Percentiles rank a stretch among this genome's conserved stretches.
Conservation (phyloP, 139 green algal species). For the Diplosphaera chodatii region DNA sequence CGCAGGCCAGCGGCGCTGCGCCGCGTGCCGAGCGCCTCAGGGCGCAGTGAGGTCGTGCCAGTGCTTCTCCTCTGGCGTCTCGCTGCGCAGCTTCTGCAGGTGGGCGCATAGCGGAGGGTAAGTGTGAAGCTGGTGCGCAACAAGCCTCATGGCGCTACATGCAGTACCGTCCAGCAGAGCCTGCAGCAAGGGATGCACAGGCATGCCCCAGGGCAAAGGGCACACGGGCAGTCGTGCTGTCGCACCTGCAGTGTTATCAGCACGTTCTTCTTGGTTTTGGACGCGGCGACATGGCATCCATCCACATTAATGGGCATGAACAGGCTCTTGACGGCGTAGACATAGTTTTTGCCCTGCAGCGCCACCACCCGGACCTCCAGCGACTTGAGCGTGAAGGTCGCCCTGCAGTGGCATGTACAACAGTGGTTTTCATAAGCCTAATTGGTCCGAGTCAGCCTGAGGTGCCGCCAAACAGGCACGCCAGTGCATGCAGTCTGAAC, state of each 20-base stretch:
- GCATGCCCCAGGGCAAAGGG: not conserved
- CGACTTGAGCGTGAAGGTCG: conserved; percentile 7
- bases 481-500: no score
- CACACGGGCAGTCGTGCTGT: no score
- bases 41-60: conserved; percentile 9
- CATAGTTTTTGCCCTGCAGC: conserved; percentile 21
- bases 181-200: not conserved
- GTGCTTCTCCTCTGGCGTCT: conserved; percentile 18
- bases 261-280: conserved; percentile 30
- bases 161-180: no score
- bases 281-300: conserved; percentile 11
- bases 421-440: no score
- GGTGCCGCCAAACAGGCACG: no score
- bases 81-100: conserved; percentile 18
- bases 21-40: not conserved
- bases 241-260: conserved; percentile 22
- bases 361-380: conserved; percentile 13
- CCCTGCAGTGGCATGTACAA: not conserved
- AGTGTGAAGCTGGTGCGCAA: no score
- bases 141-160: no score
- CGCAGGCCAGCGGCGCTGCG: no score
- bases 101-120: not conserved
- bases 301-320: conserved; percentile 14
- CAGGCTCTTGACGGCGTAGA: conserved; percentile 12
- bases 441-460: no score